A percentile compares a stretch with the other conserved stretches of the same genome.
Conservation (phyloP, 164 flowering plant species). For the Chimonanthus praecox region DNA sequence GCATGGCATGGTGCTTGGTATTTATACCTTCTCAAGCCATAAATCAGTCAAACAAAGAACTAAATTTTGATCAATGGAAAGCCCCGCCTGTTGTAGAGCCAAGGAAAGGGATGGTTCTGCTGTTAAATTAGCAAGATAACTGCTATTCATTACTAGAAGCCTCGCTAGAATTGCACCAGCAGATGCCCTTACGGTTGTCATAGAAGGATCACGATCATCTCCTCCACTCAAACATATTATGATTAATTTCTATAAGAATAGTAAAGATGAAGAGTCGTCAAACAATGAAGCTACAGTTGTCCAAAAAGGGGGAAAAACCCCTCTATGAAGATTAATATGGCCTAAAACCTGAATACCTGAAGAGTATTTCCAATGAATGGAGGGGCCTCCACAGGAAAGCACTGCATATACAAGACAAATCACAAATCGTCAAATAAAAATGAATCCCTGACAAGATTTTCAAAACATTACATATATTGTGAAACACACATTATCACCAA, state of each 20-base stretch:
- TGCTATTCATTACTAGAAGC: conserved; percentile 79
- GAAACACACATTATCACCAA: neutral
- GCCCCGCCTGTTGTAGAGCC: conserved; percentile 63
- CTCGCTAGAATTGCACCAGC: conserved; percentile 86
- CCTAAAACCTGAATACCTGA: conserved; percentile 44
- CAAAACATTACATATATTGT: neutral
- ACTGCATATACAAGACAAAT: conserved; percentile 38
- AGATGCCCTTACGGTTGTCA: conserved; percentile 66
- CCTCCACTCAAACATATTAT: conserved; percentile 77
- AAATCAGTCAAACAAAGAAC: conserved; percentile 80
- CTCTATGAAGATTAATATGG: neutral
- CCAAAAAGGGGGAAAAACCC: neutral
- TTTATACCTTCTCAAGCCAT: conserved; percentile 89
- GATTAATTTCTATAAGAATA: conserved; percentile 56
- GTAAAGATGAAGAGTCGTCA: neutral
- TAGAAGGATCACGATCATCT: conserved; percentile 77
- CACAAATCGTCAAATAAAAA: neutral
- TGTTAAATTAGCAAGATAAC: conserved; percentile 72
- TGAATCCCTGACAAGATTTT: neutral
- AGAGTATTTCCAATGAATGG: conserved; percentile 65
- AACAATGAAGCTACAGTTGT: conserved; percentile 1
- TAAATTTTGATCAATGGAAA: conserved; percentile 58
- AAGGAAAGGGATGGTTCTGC: conserved; percentile 57
- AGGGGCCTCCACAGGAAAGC: conserved; percentile 76
- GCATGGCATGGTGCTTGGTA: neutral